phyloP scores from a whole-genome alignment of 2,329 filamentous ascomycete species.

The Botrytis aclada region DNA sequence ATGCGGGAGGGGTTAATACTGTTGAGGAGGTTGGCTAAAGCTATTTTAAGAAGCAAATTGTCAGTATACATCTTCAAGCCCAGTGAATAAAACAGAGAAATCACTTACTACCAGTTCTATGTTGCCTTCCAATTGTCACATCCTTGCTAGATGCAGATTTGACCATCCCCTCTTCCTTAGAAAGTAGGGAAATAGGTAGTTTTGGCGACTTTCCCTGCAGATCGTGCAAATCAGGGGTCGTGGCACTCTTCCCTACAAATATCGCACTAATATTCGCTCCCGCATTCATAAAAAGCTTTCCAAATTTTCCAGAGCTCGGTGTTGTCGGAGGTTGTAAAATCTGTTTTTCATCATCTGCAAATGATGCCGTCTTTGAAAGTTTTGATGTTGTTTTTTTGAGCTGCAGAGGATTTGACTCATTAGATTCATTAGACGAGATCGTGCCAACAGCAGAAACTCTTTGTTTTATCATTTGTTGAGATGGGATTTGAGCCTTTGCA shows the following conservation, averaged over 20 bases:
- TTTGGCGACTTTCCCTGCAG: not conserved
- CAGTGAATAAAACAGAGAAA: not conserved
- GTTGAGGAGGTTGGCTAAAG: not conserved
- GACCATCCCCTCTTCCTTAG: not conserved
- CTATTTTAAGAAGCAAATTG: not conserved
- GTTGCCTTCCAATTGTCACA: not conserved
- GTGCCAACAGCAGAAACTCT: not conserved
- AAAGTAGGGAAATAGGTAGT: not conserved
- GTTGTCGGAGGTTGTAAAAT: not conserved
- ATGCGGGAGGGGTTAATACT: not conserved
- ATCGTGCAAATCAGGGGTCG: not conserved
- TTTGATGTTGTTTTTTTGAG: not conserved
- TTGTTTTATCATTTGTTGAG: not conserved
- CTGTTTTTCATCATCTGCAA: not conserved
- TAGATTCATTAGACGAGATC: not conserved
- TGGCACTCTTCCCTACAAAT: not conserved
- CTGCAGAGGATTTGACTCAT: not conserved
- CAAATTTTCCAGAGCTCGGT: not conserved
- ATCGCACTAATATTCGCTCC: conserved; percentile 5
- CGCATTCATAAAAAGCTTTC: not conserved
- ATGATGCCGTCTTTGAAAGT: not conserved
- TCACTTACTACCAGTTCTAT: not conserved
- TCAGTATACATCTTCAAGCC: not conserved
- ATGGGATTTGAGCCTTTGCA: not conserved
- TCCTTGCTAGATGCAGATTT: not conserved